Evolutionary conservation across 164 flowering plant genomes (phyloP), one percentile per base, ranked within the genome.

Genomic region (Cinnamomum micranthum): DNA sequence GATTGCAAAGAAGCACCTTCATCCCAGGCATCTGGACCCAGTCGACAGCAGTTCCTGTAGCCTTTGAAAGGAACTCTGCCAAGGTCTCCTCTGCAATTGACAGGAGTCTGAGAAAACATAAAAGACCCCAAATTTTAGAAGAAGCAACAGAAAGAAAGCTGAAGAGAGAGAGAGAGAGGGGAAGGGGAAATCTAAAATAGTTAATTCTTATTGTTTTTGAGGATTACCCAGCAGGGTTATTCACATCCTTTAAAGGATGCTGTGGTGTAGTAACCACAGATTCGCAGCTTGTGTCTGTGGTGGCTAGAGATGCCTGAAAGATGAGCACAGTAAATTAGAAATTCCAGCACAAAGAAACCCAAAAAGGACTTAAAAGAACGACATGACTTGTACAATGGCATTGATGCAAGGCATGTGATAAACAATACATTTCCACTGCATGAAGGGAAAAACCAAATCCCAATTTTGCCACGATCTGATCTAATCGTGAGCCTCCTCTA

Each of bases 21-120:
- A 91, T 89, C 88, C 95, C 95, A 81, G 93, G 95, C 91, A 91
- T 89, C 88, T 89, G 95, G 88, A 91, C 89, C 95, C 95, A 91
- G 87, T 89, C 92, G 68, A 89, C 91, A 83, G 93, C 93, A 86
- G 93, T 91, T 89, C 95, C 95, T 74, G 92, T 89, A 84, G 95
- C 95, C 90, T 91, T 89, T 67, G 92, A 86, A 69, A 91, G 91
- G 89, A 91, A 91, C 90, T 88, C 92, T 82, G 91, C 86, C 91
- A 89, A 89, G 71, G 91, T 91, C 86, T 89, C 91, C 85, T 89
- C 95, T 2, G 95, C 95, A 73, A 89, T 86, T 55, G 90, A 85
- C 80, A 89, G 86, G 82, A 91, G 89, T 81, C 95, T 91, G 85
- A 77, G 67, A 77, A 77, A 75, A 73, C 17, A 68, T 70, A 23